These are phyloP conservation scores for Gliomastix tumulicola DNA, from an alignment of 2,329 filamentous ascomycete genomes.

Conservation along the genomic window DNA sequence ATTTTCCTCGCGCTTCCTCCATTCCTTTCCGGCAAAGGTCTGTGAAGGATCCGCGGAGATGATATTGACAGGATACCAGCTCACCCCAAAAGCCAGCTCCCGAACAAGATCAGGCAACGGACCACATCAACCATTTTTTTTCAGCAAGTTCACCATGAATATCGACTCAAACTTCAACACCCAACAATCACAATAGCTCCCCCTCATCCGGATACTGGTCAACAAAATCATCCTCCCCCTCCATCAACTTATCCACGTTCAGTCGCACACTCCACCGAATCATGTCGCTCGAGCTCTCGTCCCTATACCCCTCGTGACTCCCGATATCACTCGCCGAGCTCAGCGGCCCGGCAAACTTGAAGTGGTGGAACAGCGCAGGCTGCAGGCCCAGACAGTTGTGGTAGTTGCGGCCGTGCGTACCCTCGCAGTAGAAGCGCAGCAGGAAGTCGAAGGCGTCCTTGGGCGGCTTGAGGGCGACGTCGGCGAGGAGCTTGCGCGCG, in stretches of 20 bases:
- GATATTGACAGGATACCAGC: no score
- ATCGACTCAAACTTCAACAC: no score
- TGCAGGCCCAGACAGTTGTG: constrained; percentile 31
- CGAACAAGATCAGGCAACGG: no score
- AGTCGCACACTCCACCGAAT: constrained; percentile 30
- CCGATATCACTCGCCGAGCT: constrained; percentile 27
- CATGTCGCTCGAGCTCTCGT: constrained; percentile 21
- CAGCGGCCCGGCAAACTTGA: constrained; percentile 27
- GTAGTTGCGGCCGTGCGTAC: constrained; percentile 19
- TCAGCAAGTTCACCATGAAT: no score
- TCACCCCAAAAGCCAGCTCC: no score
- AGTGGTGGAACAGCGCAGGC: constrained; percentile 38
- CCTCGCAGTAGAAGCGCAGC: constrained; percentile 38
- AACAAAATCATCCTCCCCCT: constrained; percentile 23
- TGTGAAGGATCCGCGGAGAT: no score
- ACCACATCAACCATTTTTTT: no score
- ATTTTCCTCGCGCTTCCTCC: no score
- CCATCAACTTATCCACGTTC: constrained; percentile 28
- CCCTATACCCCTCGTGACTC: constrained; percentile 19
- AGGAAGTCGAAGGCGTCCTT: constrained; percentile 34
- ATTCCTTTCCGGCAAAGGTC: no score
- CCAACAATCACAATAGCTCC: no score
- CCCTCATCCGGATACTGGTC: no score
- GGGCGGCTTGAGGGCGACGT: constrained; percentile 32
- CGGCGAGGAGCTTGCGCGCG: constrained; percentile 47